A percentile compares a stretch with the other conserved stretches of the same genome.
Conservation (phyloP, 2,329 filamentous ascomycete genomes). For the Tolypocladium endophyticum region DNA sequence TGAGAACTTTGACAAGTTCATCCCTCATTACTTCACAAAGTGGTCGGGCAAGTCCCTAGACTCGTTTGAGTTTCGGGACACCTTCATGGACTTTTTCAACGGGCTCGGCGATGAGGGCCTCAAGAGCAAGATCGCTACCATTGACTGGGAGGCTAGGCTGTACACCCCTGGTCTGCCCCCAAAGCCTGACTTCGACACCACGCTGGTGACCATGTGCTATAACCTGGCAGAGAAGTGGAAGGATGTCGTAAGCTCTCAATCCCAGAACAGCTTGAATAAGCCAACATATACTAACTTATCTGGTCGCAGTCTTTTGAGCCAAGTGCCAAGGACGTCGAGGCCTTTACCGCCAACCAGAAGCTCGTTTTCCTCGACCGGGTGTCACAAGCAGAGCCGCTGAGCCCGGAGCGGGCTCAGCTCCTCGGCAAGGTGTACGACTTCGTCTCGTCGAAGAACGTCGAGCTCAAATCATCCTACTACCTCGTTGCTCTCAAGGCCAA, state of each 20-base stretch:
- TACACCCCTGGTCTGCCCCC: constrained; percentile 81
- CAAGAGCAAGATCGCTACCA: constrained; percentile 52
- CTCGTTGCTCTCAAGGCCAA: constrained; percentile 67
- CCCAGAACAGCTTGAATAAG: constrained; percentile 12
- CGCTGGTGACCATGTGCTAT: constrained; percentile 77
- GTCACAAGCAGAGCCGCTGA: constrained; percentile 53
- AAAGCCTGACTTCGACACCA: constrained; percentile 85
- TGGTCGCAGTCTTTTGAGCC: constrained; percentile 54
- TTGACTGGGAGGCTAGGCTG: constrained; percentile 88
- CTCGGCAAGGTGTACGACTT: constrained; percentile 71
- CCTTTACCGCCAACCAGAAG: constrained; percentile 76
- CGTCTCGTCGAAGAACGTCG: constrained; percentile 68
- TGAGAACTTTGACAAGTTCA: constrained; percentile 87
- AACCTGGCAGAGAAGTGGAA: constrained; percentile 75
- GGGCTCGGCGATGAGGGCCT: constrained; percentile 50
- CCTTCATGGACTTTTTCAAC: constrained; percentile 76
- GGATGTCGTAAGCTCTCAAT: constrained; percentile 32
- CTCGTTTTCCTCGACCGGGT: constrained; percentile 83
- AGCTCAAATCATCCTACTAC: constrained; percentile 73
- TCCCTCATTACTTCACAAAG: constrained; percentile 83
- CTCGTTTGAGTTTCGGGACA: constrained; percentile 88
- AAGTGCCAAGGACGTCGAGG: constrained; percentile 53
- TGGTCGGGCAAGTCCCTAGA: constrained; percentile 83
- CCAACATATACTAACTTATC: constrained; percentile 5
- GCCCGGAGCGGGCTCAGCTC: constrained; percentile 51